Base-by-base conservation (phyloP, 2,329 filamentous ascomycete species). In the Epichloe scottii region DNA sequence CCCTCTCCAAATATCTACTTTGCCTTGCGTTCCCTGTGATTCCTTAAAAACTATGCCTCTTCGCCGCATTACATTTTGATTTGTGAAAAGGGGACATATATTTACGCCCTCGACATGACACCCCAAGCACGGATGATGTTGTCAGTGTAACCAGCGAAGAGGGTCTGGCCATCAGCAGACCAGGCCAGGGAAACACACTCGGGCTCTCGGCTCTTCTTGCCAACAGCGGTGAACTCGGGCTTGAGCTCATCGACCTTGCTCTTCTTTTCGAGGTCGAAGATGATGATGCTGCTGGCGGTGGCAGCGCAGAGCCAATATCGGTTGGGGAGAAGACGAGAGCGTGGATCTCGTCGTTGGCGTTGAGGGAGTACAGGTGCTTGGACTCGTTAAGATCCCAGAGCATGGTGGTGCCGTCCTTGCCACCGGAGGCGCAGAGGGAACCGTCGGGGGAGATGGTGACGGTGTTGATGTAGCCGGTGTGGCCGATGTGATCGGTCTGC, bases 241-340 rank as follows among this genome's bases (percentile, higher is more conserved):
- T 95, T 96, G 74, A 98, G 85, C 84, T 97, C 93, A 68, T 97
- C 91, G 70, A 97, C 91, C 87, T 96, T 97, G 86, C 85, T 94
- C 90, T 98, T 98, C 90, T 98, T 98, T 89, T 98, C 93, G 64
- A 98, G 84, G 71, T 98, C 93, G 79, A 98, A 98, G 82, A 98
- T 97, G 83, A 96, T 96, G 83, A 98, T 97, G 82, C 84, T 89
- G 78, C 82, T 88, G 70, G 89, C 82, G 59, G 93, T 98, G 71
- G 93, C 93, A 70, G 93, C 93, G 83, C 93, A 98, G 65, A 98
- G 85, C 93, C 93, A 98, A 89, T 98, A 98, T 75, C 93, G 87
- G 89, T 98, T 98, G 71, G 93, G 60, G 93, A 97, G 88, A 98
- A 98, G 75, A 97, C 93, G 63, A 98, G 91, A 64, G 93, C 91